Evolutionary conservation across 73 alveolate species (phyloP), one percentile per base, ranked within the genome.

Genomic region (Diophrys appendiculata): DNA sequence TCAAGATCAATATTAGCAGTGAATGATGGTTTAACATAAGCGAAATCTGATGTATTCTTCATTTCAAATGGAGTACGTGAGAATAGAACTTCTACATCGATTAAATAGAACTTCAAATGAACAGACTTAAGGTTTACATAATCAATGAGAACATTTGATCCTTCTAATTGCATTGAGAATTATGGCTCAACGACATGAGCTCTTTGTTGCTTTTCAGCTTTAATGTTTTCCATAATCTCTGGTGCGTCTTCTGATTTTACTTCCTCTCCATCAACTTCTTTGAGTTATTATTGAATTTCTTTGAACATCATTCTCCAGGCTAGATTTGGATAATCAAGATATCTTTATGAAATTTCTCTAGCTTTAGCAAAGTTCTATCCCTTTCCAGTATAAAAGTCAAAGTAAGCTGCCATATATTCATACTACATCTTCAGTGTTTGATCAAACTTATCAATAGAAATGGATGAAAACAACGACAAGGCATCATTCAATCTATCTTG

Each of bases 51-150:
- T 32, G 87, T 76, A 52, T 92, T 85, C 68, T 88, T 53, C 72
- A 70, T 95, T 32, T 94, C 73, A 92, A 96, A 96, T 30, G 99
- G 98, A 65, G 94, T 84, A 78, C 96, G 87, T 18, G 97, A 86
- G 73, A 96, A 96, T 68, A 96, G 86, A 30, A 96, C 88, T 80
- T 95, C 99, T 2, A 90, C 52, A 67, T 94, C 98, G 52, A 95
- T 87, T 65, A 76, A 72, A 85, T 96, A 95, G 89, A 82, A 93
- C 80, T 91, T 80, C 65, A 95, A 73, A 31, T 55, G 70, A 26
- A 93, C 78, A 31, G 65, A 64, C 29, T 83, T 65, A 28, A 96
- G 78, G 81, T 92, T 89, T 54, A 77, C 81, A 60, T 89, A 88
- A 28, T 88, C 90, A 52, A 95, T 74, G 25, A 69, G 52, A 54